phyloP scores from a whole-genome alignment of 805 yeast species.

The Suhomyces vadensis region DNA sequence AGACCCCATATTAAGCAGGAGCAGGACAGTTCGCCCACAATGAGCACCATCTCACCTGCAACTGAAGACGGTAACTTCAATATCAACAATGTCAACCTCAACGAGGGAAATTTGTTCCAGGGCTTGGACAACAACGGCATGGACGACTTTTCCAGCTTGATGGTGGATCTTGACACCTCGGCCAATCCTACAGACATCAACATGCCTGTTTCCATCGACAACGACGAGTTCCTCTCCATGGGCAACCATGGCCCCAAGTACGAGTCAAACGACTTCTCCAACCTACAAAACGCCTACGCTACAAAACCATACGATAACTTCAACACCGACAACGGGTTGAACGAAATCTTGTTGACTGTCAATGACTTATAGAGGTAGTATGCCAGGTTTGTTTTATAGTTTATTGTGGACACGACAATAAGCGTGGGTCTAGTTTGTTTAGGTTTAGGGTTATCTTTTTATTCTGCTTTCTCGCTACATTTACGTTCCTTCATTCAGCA shows the following conservation, averaged over 20 bases:
- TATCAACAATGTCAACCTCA: conserved; percentile 3
- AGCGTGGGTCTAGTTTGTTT: no score
- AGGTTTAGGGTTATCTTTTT: no score
- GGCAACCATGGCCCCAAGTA: not conserved
- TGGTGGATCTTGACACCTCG: conserved; percentile 6
- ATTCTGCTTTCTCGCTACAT: no score
- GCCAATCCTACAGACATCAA: not conserved
- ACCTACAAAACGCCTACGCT: not conserved
- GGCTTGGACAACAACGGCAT: not conserved
- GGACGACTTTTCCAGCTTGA: conserved; percentile 8
- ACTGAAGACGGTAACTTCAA: not conserved
- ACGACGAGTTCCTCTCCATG: not conserved
- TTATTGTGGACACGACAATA: no score
- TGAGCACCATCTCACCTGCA: conserved; percentile 1
- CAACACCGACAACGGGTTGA: not conserved
- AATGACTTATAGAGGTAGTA: not conserved
- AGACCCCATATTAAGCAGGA: not conserved
- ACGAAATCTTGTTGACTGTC: conserved; percentile 1
- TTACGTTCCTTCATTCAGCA: no score
- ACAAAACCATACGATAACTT: not conserved
- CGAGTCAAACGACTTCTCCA: not conserved
- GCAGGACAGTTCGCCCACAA: not conserved
- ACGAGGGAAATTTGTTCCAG: not conserved
- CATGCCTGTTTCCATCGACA: not conserved
- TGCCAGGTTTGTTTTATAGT: no score